Conservation (phyloP, 2,329 filamentous ascomycete genomes). For the Trichoderma sp. region DNA sequence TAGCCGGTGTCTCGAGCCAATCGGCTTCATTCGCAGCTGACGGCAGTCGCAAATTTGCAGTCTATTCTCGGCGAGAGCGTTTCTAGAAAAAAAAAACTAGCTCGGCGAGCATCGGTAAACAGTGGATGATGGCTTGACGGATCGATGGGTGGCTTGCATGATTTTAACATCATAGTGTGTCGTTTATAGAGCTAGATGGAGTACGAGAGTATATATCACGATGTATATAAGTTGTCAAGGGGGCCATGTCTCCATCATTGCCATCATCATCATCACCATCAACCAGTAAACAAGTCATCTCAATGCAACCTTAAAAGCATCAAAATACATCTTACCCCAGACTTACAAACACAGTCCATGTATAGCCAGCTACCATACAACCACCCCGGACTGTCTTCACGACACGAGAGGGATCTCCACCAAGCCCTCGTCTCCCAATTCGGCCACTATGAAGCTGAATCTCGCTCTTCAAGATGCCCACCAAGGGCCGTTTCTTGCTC, state of each 20-base stretch:
- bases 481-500: constrained; percentile 1
- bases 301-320: background rate
- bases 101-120: constrained; percentile 1
- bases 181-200: background rate
- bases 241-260: background rate
- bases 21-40: background rate
- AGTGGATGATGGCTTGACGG: background rate
- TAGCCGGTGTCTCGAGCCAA: background rate
- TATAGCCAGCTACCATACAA: background rate
- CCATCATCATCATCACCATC: background rate
- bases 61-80: background rate
- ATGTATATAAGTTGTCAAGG: background rate
- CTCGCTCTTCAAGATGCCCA: constrained; percentile 2
- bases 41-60: background rate
- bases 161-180: background rate
- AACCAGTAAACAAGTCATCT: background rate
- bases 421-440: background rate
- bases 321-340: background rate
- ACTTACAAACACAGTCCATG: background rate
- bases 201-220: background rate
- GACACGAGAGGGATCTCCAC: constrained; percentile 1
- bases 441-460: constrained; percentile 13
- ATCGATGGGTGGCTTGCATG: constrained; percentile 8
- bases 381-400: background rate
- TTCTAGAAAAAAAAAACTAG: constrained; percentile 13